A percentile compares a stretch with the other conserved stretches of the same genome.
Evolutionary conservation across 2,329 filamentous ascomycete species (phyloP).

Genomic region (Penicillium sp.): DNA sequence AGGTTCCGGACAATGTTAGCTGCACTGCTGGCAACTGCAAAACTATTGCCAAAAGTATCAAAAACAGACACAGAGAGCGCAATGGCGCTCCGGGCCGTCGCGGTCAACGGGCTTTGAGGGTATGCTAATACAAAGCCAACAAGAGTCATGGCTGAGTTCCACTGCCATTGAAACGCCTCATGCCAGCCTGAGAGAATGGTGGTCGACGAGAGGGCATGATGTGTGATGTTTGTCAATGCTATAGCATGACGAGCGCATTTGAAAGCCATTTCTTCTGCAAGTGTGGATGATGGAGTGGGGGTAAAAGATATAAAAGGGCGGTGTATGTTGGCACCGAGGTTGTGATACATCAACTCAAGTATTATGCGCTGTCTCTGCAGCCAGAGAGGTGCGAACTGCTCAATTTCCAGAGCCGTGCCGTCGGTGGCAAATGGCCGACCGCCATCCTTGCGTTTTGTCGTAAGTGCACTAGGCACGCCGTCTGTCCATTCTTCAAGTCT

Average conservation of each 20-base stretch:
- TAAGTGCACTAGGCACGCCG: slow-evolving; percentile 37
- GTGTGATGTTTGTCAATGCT: slow-evolving; percentile 36
- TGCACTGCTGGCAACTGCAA: slow-evolving; percentile 32
- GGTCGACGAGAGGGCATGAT: slow-evolving; percentile 31
- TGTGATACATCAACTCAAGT: slow-evolving; percentile 42
- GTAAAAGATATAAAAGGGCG: slow-evolving; percentile 40
- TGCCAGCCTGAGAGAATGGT: slow-evolving; percentile 35
- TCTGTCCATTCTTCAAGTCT: slow-evolving; percentile 31
- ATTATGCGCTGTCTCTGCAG: slow-evolving; percentile 42
- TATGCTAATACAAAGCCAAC: slow-evolving; percentile 41
- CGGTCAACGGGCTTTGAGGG: slow-evolving; percentile 27
- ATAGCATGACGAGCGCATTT: slow-evolving; percentile 35
- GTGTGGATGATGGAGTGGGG: background rate
- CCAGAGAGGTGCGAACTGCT: slow-evolving; percentile 38
- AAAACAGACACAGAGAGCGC: slow-evolving; percentile 33
- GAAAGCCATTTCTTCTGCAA: slow-evolving; percentile 25
- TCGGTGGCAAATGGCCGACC: slow-evolving; percentile 38
- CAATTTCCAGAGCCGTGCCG: slow-evolving; percentile 29
- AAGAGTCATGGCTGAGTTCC: slow-evolving; percentile 40
- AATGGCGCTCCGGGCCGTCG: slow-evolving; percentile 31
- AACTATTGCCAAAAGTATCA: slow-evolving; percentile 32
- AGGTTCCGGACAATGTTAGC: slow-evolving; percentile 31
- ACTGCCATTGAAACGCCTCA: slow-evolving; percentile 43
- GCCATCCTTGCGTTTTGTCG: slow-evolving; percentile 30
- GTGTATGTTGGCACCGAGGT: slow-evolving; percentile 35